Base-by-base conservation (phyloP, 306 rosid genomes). In the Phaseolus lunatus region DNA sequence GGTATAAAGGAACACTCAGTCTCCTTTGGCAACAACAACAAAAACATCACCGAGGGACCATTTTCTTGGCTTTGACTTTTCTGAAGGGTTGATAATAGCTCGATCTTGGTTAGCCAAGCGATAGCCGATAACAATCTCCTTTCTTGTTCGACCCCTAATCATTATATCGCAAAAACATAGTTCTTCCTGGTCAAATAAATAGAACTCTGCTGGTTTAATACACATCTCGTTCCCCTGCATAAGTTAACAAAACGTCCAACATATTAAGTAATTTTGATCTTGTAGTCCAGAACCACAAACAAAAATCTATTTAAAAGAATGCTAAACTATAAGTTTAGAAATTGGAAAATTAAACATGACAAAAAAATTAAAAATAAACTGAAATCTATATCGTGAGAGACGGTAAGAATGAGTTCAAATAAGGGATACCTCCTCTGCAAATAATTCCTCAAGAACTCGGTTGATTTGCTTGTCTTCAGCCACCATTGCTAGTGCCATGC, bases 401-500 rank as follows among this genome's bases (percentile, higher is more conserved):
- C 31, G 22, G 59, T 16, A 69, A 5, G 27, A 24, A 15, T 24
- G 16, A 66, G 58, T 7, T 35, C n/a, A 80, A 53, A 65, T 11
- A 18, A 74, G 45, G 27, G 75, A 29, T 37, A 92, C 98, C 97
- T 92, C 87, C 80, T 90, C 98, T 7, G 92, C 97, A 84, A 95
- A 95, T 75, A 95, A 92, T 78, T 95, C 98, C 92, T 95, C 98
- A 14, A 95, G 96, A 70, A 95, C 98, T 2, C 98, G 97, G 83
- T 95, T 95, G 78, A 95, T 95, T 80, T 95, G 96, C 86, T 90
- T 92, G 92, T 95, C 98, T 85, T 95, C 98, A 8, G 98, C 98
- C 45, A 95, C 98, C 97, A 92, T 92, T 72, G 98, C 98, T 18
- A 95, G 86, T 65, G 98, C 97, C 98, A 95, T 95, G 81, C 98